Evolutionary conservation across 495 filamentous ascomycete species (phyloP).

Genomic region (Aspergillus sclerotiicarbonarius): DNA sequence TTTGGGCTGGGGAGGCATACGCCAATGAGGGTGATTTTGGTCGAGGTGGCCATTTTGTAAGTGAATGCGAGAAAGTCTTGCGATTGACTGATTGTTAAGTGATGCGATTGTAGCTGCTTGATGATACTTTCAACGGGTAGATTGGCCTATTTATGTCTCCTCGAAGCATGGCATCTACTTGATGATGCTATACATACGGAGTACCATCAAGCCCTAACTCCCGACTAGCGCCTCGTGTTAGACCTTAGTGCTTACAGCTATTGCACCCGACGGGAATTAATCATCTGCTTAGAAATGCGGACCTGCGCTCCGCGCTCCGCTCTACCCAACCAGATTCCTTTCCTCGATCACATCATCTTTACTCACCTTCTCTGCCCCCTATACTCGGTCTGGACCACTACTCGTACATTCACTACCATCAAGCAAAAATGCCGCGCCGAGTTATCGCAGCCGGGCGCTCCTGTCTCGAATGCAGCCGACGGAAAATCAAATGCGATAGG

Average conservation of each 20-base stretch:
- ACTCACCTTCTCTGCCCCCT: not conserved
- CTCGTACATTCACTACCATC: not conserved
- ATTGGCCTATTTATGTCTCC: too few species aligned
- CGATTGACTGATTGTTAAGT: too few species aligned
- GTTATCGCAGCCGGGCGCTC: constrained; percentile 30
- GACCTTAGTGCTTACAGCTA: not conserved
- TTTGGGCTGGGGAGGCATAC: not conserved
- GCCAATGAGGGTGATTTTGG: not conserved
- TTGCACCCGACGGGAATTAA: not conserved
- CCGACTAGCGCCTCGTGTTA: not conserved
- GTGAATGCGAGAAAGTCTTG: too few species aligned
- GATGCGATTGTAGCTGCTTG: too few species aligned
- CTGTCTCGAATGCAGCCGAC: constrained; percentile 51
- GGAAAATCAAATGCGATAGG: constrained; percentile 56
- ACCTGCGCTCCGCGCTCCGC: not conserved
- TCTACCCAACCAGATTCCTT: not conserved
- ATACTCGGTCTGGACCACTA: not conserved
- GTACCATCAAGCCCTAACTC: not conserved
- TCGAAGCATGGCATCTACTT: too few species aligned
- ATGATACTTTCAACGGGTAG: too few species aligned
- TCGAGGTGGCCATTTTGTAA: too few species aligned
- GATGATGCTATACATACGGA: too few species aligned
- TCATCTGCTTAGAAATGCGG: not conserved
- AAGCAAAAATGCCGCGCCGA: constrained; percentile 9
- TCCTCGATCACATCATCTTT: not conserved